These are phyloP conservation scores for Penicillium sp. DNA, from an alignment of 2,329 filamentous ascomycete genomes.

Conservation along the genomic window DNA sequence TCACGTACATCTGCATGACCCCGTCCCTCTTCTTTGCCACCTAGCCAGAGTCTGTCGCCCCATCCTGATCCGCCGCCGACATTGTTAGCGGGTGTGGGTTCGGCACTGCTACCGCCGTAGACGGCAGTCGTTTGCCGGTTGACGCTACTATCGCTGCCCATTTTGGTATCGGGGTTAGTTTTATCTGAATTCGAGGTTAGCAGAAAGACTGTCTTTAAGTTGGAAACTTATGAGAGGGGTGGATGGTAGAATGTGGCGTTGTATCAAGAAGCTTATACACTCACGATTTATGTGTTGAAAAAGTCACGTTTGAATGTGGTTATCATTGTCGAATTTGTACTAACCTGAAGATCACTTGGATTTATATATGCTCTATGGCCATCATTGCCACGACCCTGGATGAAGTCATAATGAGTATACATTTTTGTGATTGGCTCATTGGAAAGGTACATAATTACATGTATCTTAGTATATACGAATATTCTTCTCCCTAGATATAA, in stretches of 20 bases:
- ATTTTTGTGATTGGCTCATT: neutral
- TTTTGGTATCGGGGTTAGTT: neutral
- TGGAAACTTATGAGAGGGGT: too few species aligned
- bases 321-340: neutral
- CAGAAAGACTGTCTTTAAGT: too few species aligned
- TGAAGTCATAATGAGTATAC: conserved; percentile 21
- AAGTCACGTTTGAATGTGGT: too few species aligned
- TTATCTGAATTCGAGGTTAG: too few species aligned
- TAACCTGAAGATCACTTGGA: neutral
- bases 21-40: conserved; percentile 20
- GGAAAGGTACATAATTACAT: too few species aligned
- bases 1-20: conserved; percentile 28
- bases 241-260: neutral
- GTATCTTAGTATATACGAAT: too few species aligned
- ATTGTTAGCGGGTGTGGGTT: conserved; percentile 33
- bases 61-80: conserved; percentile 20
- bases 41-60: conserved; percentile 26
- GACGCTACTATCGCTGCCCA: neutral
- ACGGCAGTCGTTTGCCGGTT: conserved; percentile 19
- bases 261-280: neutral
- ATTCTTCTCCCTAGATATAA: too few species aligned
- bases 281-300: neutral
- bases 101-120: conserved; percentile 24
- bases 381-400: conserved; percentile 5
- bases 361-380: conserved; percentile 1